A percentile compares a stretch with the other conserved stretches of the same genome.
Conservation (phyloP, 768 basidiomycete species). For the Lentinula boryana region DNA sequence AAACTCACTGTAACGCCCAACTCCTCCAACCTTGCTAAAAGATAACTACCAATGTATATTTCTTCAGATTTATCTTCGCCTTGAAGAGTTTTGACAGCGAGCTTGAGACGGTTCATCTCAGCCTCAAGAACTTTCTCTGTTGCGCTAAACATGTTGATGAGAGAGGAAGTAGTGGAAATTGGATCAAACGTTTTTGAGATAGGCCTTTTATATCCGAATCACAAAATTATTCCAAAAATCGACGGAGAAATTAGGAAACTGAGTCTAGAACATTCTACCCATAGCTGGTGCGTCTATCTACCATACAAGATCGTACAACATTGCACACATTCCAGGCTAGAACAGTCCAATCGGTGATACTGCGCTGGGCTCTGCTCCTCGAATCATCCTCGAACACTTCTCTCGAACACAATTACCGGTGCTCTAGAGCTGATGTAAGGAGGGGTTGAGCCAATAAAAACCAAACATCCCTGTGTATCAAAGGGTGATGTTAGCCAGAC, state of each 20-base stretch:
- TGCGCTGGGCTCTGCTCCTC: neutral
- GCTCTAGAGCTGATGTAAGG: neutral
- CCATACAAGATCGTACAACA: too few species aligned
- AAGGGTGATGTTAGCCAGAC: neutral
- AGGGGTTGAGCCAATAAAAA: neutral
- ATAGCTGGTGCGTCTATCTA: neutral
- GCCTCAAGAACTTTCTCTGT: constrained; percentile 29
- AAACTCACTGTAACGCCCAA: constrained; percentile 52
- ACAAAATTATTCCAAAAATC: neutral
- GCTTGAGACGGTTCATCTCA: constrained; percentile 40
- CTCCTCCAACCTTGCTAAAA: constrained; percentile 58
- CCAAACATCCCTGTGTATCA: neutral
- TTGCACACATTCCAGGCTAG: neutral
- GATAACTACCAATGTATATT: constrained; percentile 52
- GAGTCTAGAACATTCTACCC: constrained; percentile 3
- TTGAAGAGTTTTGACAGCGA: constrained; percentile 38
- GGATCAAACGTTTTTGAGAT: neutral
- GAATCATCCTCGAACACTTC: neutral
- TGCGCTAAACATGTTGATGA: neutral
- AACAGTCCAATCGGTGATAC: neutral
- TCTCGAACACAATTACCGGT: neutral
- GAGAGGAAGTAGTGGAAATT: neutral
- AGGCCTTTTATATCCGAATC: neutral
- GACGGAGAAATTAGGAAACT: neutral
- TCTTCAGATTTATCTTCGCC: constrained; percentile 30